Evolutionary conservation across 768 basidiomycete species (phyloP), one percentile per base, ranked within the genome.

Genomic region (Daedaleopsis sinensis): DNA sequence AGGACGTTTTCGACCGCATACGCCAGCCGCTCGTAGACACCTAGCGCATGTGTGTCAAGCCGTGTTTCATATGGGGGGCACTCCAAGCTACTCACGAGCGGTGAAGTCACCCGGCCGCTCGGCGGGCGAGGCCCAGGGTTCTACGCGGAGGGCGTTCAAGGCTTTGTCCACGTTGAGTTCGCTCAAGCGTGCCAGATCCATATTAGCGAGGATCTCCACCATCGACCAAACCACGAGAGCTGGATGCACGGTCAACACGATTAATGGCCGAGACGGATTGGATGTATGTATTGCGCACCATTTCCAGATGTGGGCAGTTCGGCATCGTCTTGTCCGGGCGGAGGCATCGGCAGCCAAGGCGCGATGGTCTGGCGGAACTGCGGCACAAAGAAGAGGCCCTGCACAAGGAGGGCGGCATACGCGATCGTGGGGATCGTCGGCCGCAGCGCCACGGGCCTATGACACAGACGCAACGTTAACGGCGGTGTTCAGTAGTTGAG

Each of bases 361-460:
- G 80, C 72, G 52, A 80, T 70, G 5, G 72, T 73, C 49, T 74
- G 66, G 24, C 88, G 80, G 47, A 92, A 81, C 79, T 92, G 90
- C 2, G 91, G 91, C 5, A 93, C 79, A 61, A 82, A 83, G 69
- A 83, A 90, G 4, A 93, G 67, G 0, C 83, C 84, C 70, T 89
- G 86, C 1, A 88, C 67, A 54, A 91, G 80, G 68, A 90, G 73
- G 1, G 86, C 83, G 23, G 87, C 86, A 62, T 89, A 87, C 2
- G 81, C 80, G 27, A 83, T 73, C 0, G 77, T 74, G 1, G 84
- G 72, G 21, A 71, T 66, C 19, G 84, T 81, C 1, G 89, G 82
- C 23, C 90, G 88, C 21, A 92, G 66, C 9, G 87, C 87, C 36
- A 92, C 80, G 13, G 91, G 91, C n/a, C 90, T 93, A 38, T 5